A percentile compares a stretch with the other conserved stretches of the same genome.
Evolutionary conservation across 305 asterid genomes (phyloP).

Genomic region (Fraxinus platypoda): DNA sequence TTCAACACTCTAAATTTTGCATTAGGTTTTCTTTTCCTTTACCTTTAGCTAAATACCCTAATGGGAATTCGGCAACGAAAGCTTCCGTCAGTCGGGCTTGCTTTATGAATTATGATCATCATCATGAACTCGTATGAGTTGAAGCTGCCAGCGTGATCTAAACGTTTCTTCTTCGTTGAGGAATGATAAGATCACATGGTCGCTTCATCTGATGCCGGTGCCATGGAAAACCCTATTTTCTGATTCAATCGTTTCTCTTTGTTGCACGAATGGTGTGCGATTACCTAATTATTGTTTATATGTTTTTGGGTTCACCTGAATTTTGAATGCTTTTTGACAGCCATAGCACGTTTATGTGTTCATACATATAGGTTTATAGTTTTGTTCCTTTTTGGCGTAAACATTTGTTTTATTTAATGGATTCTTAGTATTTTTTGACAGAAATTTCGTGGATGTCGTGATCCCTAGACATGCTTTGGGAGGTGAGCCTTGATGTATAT

Average conservation of each 20-base stretch:
- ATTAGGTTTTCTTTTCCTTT: not conserved
- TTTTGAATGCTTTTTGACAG: not conserved
- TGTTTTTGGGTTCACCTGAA: conserved; percentile 8
- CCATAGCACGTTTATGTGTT: not conserved
- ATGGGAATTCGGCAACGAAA: not conserved
- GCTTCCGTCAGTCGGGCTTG: not conserved
- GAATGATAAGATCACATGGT: conserved; percentile 85
- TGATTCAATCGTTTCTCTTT: conserved; percentile 9
- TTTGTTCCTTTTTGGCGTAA: not conserved
- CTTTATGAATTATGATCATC: not conserved
- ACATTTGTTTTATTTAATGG: not conserved
- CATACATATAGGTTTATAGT: not conserved
- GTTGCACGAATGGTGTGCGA: conserved; percentile 17
- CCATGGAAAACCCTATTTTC: conserved; percentile 43
- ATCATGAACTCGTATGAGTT: conserved; percentile 58
- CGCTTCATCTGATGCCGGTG: conserved; percentile 72
- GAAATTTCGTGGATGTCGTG: not conserved
- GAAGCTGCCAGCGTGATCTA: conserved; percentile 99
- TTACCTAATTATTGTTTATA: not conserved
- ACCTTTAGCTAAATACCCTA: not conserved
- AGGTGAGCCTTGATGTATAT: conserved; percentile 16
- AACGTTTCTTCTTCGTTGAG: conserved; percentile 42
- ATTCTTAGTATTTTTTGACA: not conserved
- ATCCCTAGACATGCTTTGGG: conserved; percentile 15
- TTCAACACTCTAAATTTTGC: not conserved